Evolutionary conservation across 1,139 yeast genomes (phyloP).

Genomic region (Petasospora fabianii): DNA sequence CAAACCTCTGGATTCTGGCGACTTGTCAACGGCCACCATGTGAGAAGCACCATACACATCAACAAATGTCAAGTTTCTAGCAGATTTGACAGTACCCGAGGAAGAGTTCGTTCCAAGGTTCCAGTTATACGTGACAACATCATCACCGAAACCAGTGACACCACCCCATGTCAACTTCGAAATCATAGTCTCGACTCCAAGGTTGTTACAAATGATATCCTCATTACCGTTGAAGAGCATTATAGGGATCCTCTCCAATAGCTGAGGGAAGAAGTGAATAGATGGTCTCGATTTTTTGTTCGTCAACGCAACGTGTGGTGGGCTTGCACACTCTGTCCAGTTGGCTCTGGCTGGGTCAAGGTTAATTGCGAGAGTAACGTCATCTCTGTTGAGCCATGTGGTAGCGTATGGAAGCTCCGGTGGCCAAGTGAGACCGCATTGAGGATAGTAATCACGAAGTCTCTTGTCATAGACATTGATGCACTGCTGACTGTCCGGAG

Average conservation of each 20-base stretch:
- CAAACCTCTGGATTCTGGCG: constrained; percentile 66
- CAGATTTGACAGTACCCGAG: constrained; percentile 52
- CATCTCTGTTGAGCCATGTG: constrained; percentile 53
- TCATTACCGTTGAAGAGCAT: constrained; percentile 81
- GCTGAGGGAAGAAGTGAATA: constrained; percentile 56
- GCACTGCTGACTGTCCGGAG: constrained; percentile 44
- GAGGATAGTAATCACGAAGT: constrained; percentile 66
- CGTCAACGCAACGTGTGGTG: constrained; percentile 49
- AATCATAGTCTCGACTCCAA: constrained; percentile 70
- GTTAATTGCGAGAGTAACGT: constrained; percentile 59
- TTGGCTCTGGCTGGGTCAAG: constrained; percentile 28
- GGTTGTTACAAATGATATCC: constrained; percentile 81
- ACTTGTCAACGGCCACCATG: constrained; percentile 89
- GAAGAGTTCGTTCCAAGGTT: constrained; percentile 41
- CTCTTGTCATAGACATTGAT: constrained; percentile 79
- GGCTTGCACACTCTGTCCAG: not conserved
- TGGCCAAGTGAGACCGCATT: constrained; percentile 96
- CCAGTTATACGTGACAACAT: constrained; percentile 43
- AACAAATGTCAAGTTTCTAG: constrained; percentile 73
- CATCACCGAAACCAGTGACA: constrained; percentile 48
- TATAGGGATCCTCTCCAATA: constrained; percentile 55
- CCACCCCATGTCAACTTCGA: constrained; percentile 68
- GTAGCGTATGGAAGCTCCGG: constrained; percentile 57
- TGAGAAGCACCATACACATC: constrained; percentile 76
- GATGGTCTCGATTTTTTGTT: constrained; percentile 59